Conservation (phyloP, 306 rosid genomes). For the Vigna radiata region DNA sequence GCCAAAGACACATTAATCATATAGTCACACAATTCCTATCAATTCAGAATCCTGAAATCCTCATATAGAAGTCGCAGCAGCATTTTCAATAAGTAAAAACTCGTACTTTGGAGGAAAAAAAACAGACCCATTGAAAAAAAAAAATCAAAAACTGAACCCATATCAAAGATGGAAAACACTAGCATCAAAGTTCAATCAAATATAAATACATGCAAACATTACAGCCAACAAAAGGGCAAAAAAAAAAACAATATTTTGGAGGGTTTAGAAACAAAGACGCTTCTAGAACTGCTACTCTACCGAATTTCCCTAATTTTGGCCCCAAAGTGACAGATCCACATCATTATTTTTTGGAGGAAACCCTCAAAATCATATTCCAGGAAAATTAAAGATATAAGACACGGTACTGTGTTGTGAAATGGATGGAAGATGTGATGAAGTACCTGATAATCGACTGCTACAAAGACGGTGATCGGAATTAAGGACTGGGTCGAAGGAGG, state of each 20-base stretch:
- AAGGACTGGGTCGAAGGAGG: background rate
- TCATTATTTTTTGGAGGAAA: background rate
- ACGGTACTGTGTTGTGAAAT: background rate
- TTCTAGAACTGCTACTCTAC: background rate
- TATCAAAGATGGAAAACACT: background rate
- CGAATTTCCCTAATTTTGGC: background rate
- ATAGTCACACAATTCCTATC: background rate
- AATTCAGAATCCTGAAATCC: conserved; percentile 6
- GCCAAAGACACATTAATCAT: background rate
- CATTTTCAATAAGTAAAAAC: background rate
- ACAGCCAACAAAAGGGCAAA: background rate
- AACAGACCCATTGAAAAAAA: background rate
- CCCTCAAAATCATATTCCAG: background rate
- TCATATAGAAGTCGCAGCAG: background rate
- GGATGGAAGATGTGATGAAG: background rate
- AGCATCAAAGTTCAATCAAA: conserved; percentile 9
- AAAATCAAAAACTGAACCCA: background rate
- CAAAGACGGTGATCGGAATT: conserved; percentile 1
- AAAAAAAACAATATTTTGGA: background rate
- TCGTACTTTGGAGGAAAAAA: background rate
- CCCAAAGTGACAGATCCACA: conserved; percentile 13
- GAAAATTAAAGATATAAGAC: background rate
- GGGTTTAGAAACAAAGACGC: background rate
- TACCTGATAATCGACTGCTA: conserved; percentile 26
- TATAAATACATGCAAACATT: background rate